phyloP scores from a whole-genome alignment of 352 stramenopile species.

The Phytophthora boehmeriae region DNA sequence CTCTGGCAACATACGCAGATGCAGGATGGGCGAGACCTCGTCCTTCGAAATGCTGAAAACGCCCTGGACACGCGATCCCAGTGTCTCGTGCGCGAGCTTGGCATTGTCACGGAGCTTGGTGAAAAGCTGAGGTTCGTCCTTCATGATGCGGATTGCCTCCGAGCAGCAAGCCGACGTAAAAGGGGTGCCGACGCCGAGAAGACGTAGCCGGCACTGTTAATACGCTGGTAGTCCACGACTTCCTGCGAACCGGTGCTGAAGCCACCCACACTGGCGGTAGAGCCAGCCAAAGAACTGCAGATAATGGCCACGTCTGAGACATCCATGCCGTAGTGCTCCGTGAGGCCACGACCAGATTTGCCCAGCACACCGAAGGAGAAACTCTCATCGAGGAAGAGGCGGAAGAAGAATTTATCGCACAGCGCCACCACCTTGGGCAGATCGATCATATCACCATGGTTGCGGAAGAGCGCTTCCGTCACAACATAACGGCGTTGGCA shows the following conservation, averaged over 20 bases:
- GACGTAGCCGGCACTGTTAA: constrained; percentile 98
- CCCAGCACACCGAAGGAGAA: constrained; percentile 96
- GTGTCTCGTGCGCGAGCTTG: constrained; percentile 57
- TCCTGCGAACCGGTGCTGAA: constrained; percentile 97
- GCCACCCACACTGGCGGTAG: constrained; percentile 94
- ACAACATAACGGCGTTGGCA: constrained; percentile 97
- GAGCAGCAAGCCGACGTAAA: constrained; percentile 94
- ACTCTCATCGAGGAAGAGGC: constrained; percentile 90
- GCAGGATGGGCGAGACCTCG: constrained; percentile 70
- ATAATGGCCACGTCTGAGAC: constrained; percentile 94
- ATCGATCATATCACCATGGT: constrained; percentile 95
- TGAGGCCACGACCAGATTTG: constrained; percentile 81
- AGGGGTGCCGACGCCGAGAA: constrained; percentile 98
- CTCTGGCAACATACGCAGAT: constrained; percentile 62
- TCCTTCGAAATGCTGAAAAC: constrained; percentile 65
- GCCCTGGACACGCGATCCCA: constrained; percentile 43
- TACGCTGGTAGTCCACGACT: constrained; percentile 97
- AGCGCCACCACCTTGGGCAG: constrained; percentile 94
- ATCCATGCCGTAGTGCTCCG: constrained; percentile 81
- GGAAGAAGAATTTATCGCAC: constrained; percentile 90
- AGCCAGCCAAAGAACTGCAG: constrained; percentile 93
- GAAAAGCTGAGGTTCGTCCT: constrained; percentile 77
- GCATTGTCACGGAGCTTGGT: constrained; percentile 69
- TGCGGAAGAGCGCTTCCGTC: constrained; percentile 98
- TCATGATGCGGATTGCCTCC: constrained; percentile 88